A percentile compares a stretch with the other conserved stretches of the same genome.
Evolutionary conservation across 768 basidiomycete genomes (phyloP).

Genomic region (Agaricus bisporus): DNA sequence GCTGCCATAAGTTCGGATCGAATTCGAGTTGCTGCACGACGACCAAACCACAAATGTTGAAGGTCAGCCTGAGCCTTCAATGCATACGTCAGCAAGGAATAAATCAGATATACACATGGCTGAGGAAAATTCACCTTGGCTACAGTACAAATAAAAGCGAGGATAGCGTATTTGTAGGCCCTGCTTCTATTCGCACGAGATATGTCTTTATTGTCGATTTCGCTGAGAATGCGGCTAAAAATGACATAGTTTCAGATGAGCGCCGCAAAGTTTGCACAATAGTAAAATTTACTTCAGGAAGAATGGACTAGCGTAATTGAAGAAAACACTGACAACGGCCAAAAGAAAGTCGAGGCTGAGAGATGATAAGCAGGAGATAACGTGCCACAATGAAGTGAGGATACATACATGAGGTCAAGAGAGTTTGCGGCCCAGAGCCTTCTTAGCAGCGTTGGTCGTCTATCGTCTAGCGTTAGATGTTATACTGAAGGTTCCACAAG

Average conservation of each 20-base stretch:
- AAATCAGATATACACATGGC: neutral
- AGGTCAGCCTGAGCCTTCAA: conserved; percentile 56
- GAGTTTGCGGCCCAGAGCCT: conserved; percentile 41
- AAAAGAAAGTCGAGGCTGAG: conserved; percentile 57
- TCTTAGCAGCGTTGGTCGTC: conserved; percentile 34
- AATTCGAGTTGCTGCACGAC: conserved; percentile 69
- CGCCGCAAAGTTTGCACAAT: neutral
- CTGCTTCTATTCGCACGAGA: conserved; percentile 31
- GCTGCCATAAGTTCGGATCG: conserved; percentile 77
- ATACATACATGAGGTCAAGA: conserved; percentile 35
- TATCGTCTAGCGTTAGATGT: conserved; percentile 11
- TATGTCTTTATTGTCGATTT: conserved; percentile 31
- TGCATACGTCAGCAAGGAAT: neutral
- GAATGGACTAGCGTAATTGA: conserved; percentile 79
- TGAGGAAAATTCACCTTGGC: conserved; percentile 35
- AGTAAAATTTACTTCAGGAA: conserved; percentile 60
- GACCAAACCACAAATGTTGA: conserved; percentile 75
- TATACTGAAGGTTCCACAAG: neutral
- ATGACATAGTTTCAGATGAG: neutral
- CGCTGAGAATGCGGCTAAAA: conserved; percentile 50
- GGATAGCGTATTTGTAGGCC: conserved; percentile 75
- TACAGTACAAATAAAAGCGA: conserved; percentile 61
- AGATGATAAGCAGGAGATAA: conserved; percentile 1
- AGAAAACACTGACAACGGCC: conserved; percentile 61
- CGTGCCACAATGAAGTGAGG: neutral